Evolutionary conservation across 2,329 filamentous ascomycete species (phyloP).

Genomic region (Colletotrichum aenigma): DNA sequence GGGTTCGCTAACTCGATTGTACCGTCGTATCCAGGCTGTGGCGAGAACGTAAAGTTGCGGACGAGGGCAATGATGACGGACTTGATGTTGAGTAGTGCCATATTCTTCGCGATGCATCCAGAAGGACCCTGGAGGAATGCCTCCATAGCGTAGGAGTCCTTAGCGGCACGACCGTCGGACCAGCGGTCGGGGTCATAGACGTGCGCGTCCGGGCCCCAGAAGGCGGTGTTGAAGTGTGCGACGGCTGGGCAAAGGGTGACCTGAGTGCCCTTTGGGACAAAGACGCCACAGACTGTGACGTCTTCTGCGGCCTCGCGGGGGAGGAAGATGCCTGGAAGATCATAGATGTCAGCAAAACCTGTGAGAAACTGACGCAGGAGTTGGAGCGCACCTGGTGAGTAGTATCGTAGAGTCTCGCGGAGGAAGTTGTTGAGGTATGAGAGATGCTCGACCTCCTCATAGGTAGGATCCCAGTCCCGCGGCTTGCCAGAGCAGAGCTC

Average conservation of each 20-base stretch:
- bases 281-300: constrained; percentile 28
- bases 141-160: constrained; percentile 27
- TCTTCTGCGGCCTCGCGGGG: constrained; percentile 28
- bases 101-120: constrained; percentile 20
- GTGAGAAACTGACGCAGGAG: neutral
- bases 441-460: constrained; percentile 48
- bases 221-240: constrained; percentile 25
- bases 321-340: constrained; percentile 21
- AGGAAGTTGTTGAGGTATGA: constrained; percentile 45
- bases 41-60: constrained; percentile 6
- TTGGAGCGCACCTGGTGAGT: constrained; percentile 33
- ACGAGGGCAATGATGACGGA: constrained; percentile 12
- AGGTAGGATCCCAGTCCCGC: constrained; percentile 34
- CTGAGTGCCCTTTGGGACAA: constrained; percentile 31
- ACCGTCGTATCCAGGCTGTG: neutral
- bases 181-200: constrained; percentile 32
- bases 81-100: constrained; percentile 20
- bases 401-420: constrained; percentile 40
- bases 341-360: neutral
- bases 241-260: constrained; percentile 29
- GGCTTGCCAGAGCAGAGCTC: constrained; percentile 35
- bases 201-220: constrained; percentile 33
- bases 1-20: constrained; percentile 14
- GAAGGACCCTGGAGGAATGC: constrained; percentile 26
- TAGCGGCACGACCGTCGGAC: constrained; percentile 25